phyloP scores from a whole-genome alignment of 2,329 filamentous ascomycete genomes.

The Penicillium sp. region DNA sequence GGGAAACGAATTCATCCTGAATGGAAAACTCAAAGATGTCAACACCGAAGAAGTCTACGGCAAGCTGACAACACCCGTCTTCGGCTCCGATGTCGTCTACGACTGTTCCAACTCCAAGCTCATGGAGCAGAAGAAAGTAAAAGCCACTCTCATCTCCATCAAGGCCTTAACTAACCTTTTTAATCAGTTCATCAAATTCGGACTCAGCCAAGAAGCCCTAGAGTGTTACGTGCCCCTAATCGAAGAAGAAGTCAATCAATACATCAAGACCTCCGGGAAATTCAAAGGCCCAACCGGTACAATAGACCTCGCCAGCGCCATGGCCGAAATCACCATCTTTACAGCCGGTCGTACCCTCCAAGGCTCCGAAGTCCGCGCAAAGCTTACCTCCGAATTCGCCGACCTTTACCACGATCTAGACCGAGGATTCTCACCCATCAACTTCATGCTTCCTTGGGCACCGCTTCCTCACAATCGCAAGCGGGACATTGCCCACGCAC shows the following conservation, averaged over 20 bases:
- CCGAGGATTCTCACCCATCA: slow-evolving; percentile 74
- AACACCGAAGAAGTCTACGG: slow-evolving; percentile 89
- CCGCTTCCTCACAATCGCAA: slow-evolving; percentile 73
- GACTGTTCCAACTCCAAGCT: slow-evolving; percentile 89
- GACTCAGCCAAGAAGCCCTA: slow-evolving; percentile 59
- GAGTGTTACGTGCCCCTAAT: slow-evolving; percentile 77
- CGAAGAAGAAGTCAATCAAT: slow-evolving; percentile 62
- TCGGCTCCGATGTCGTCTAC: slow-evolving; percentile 83
- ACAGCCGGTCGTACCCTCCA: slow-evolving; percentile 75
- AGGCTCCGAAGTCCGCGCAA: slow-evolving; percentile 70
- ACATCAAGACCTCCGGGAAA: slow-evolving; percentile 52
- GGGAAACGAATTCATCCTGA: slow-evolving; percentile 90
- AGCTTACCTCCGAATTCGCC: slow-evolving; percentile 70
- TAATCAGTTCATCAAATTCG: slow-evolving; percentile 60
- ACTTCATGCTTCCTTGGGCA: slow-evolving; percentile 78
- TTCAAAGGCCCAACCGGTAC: slow-evolving; percentile 62
- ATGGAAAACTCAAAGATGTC: slow-evolving; percentile 86
- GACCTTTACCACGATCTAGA: slow-evolving; percentile 78
- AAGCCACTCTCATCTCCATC: neutral
- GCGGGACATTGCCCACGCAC: slow-evolving; percentile 67
- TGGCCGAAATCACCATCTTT: slow-evolving; percentile 77
- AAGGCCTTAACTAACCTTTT: neutral
- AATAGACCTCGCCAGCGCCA: slow-evolving; percentile 63
- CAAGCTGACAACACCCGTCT: slow-evolving; percentile 68
- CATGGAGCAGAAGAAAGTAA: slow-evolving; percentile 92